Conservation (phyloP, 805 yeast species). For the Priceomyces melissophilus region DNA sequence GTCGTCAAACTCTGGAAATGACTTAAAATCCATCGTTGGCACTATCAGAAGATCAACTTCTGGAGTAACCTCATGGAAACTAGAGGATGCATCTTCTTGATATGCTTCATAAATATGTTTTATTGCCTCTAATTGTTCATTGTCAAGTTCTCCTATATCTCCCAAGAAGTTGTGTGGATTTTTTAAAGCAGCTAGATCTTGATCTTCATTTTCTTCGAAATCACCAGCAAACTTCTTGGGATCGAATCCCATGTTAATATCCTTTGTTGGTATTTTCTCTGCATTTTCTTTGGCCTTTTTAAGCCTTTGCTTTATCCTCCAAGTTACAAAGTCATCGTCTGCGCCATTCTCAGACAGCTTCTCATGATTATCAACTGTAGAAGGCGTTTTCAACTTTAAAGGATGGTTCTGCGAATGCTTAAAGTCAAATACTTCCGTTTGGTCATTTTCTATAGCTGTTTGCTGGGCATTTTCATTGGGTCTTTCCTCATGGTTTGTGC, state of each 20-base stretch:
- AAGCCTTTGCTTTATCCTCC: background rate
- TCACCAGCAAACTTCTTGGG: slow-evolving; percentile 2
- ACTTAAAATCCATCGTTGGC: slow-evolving; percentile 1
- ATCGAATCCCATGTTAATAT: background rate
- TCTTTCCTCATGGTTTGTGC: background rate
- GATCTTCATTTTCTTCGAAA: slow-evolving; percentile 4
- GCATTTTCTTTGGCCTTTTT: background rate
- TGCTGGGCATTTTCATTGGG: too few species aligned
- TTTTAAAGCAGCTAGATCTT: slow-evolving; percentile 3
- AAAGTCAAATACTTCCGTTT: too few species aligned
- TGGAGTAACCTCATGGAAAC: background rate
- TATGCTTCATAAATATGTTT: slow-evolving; percentile 11
- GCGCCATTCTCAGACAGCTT: background rate
- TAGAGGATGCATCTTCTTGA: slow-evolving; percentile 3
- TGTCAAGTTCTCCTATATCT: slow-evolving; percentile 15
- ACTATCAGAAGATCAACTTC: background rate
- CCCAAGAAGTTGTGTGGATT: slow-evolving; percentile 22
- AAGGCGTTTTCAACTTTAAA: too few species aligned
- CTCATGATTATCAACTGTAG: background rate
- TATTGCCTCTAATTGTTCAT: slow-evolving; percentile 13
- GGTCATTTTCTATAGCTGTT: too few species aligned
- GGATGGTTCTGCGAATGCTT: too few species aligned
- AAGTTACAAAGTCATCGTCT: slow-evolving; percentile 1
- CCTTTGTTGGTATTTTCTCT: background rate
- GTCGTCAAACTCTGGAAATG: background rate